Conservation (phyloP, 78 protist genomes). For the Isochrysis galbana region DNA sequence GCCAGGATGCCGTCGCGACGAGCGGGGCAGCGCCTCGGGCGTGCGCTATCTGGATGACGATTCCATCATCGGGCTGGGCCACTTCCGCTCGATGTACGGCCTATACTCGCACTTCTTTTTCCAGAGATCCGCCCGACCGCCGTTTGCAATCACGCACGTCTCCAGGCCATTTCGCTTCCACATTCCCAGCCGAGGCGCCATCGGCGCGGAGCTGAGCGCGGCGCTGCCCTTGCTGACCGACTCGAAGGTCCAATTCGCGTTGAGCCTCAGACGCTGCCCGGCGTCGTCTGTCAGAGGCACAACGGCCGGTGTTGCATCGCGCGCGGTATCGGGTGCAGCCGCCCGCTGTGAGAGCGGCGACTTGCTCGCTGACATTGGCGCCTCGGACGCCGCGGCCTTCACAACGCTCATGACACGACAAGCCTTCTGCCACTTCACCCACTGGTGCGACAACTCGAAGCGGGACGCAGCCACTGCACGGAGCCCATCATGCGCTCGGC, state of each 20-base stretch:
- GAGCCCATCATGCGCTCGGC: too few species aligned
- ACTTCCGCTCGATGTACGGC: background rate
- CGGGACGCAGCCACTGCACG: too few species aligned
- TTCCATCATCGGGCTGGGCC: background rate
- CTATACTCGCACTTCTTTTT: background rate
- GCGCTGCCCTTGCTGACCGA: too few species aligned
- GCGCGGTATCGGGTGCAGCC: too few species aligned
- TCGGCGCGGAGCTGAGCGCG: too few species aligned
- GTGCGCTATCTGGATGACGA: background rate
- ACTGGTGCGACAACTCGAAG: too few species aligned
- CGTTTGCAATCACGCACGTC: background rate
- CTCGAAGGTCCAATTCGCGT: too few species aligned
- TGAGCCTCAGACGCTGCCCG: too few species aligned
- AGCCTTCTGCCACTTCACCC: background rate
- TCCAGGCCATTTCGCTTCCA: background rate
- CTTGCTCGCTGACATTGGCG: background rate
- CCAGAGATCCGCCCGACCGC: background rate
- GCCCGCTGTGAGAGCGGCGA: too few species aligned
- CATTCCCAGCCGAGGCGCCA: too few species aligned
- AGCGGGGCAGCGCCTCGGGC: background rate
- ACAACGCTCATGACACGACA: background rate
- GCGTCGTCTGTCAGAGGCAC: too few species aligned
- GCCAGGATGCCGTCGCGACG: background rate
- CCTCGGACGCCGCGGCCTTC: background rate
- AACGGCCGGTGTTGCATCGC: too few species aligned